Conservation (phyloP, 352 stramenopile species). For the Peronosclerospora sorghi region DNA sequence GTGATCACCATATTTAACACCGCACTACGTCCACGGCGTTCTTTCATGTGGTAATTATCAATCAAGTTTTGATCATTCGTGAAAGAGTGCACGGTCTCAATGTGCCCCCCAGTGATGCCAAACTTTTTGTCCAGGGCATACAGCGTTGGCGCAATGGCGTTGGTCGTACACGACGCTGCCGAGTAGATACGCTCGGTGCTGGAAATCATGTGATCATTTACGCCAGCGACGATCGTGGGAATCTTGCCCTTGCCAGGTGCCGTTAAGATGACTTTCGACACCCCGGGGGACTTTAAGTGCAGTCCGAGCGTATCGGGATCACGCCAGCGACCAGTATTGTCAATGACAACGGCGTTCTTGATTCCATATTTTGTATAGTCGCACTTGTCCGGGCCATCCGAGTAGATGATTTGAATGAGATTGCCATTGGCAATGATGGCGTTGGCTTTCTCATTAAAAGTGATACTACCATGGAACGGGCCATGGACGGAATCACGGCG, state of each 20-base stretch:
- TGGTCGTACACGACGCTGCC: slow-evolving; percentile 77
- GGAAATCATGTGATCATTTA: slow-evolving; percentile 68
- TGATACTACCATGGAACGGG: slow-evolving; percentile 70
- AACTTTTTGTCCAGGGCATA: slow-evolving; percentile 73
- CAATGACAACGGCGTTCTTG: slow-evolving; percentile 80
- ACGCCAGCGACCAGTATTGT: slow-evolving; percentile 81
- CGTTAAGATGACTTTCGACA: slow-evolving; percentile 73
- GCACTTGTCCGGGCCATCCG: slow-evolving; percentile 71
- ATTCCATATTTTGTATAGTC: slow-evolving; percentile 85
- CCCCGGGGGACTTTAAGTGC: slow-evolving; percentile 66
- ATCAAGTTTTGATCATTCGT: slow-evolving; percentile 87
- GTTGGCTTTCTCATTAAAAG: slow-evolving; percentile 76
- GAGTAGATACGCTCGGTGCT: slow-evolving; percentile 55
- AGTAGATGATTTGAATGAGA: slow-evolving; percentile 83
- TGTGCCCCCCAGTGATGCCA: slow-evolving; percentile 72
- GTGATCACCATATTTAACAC: slow-evolving; percentile 88
- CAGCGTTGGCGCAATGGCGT: slow-evolving; percentile 71
- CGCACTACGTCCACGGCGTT: slow-evolving; percentile 72
- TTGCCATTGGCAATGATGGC: slow-evolving; percentile 83
- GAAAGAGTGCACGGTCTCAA: slow-evolving; percentile 86
- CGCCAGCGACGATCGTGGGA: slow-evolving; percentile 67
- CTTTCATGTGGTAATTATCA: slow-evolving; percentile 85
- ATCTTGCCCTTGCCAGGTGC: slow-evolving; percentile 64
- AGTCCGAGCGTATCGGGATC: slow-evolving; percentile 51
- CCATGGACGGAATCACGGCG: slow-evolving; percentile 83